A percentile compares a stretch with the other conserved stretches of the same genome.
Evolutionary conservation across 352 stramenopile species (phyloP).

Genomic region (Phytophthora chlamydospora): DNA sequence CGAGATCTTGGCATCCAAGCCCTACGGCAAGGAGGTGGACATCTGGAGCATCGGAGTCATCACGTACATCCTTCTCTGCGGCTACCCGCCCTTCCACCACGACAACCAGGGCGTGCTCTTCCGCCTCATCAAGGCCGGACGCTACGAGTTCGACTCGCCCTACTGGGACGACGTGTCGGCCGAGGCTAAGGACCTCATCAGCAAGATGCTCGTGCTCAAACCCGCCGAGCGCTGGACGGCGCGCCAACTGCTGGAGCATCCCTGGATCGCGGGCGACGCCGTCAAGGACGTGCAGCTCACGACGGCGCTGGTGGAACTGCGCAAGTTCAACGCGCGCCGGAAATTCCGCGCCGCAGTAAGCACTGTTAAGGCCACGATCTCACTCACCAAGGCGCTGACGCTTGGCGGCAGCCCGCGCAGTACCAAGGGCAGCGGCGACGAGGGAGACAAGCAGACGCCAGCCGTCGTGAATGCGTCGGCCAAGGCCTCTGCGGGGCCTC

Average conservation of each 20-base stretch:
- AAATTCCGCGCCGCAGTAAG: slow-evolving; percentile 95
- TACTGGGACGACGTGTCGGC: slow-evolving; percentile 82
- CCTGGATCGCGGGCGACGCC: slow-evolving; percentile 87
- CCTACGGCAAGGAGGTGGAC: slow-evolving; percentile 83
- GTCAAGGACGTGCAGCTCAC: slow-evolving; percentile 82
- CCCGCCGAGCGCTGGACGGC: slow-evolving; percentile 80
- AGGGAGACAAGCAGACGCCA: slow-evolving; percentile 26
- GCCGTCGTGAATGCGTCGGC: slow-evolving; percentile 2
- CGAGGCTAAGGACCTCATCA: slow-evolving; percentile 90
- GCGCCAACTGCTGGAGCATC: slow-evolving; percentile 74
- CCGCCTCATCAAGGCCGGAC: slow-evolving; percentile 69
- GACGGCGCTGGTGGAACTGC: slow-evolving; percentile 88
- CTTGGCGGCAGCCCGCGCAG: slow-evolving; percentile 36
- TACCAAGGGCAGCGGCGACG: slow-evolving; percentile 34
- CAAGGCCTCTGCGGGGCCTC: slow-evolving; percentile 15
- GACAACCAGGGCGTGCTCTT: slow-evolving; percentile 92
- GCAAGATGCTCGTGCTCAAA: slow-evolving; percentile 89
- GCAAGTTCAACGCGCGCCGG: slow-evolving; percentile 93
- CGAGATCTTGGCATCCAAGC: slow-evolving; percentile 74
- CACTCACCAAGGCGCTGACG: slow-evolving; percentile 73
- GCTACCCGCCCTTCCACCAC: slow-evolving; percentile 89
- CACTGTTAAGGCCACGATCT: slow-evolving; percentile 87
- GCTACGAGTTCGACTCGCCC: slow-evolving; percentile 79
- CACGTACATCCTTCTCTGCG: slow-evolving; percentile 87
- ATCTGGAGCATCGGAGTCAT: slow-evolving; percentile 93